Evolutionary conservation across 306 rosid genomes (phyloP).

Genomic region (Trichosanthes cucumerina): DNA sequence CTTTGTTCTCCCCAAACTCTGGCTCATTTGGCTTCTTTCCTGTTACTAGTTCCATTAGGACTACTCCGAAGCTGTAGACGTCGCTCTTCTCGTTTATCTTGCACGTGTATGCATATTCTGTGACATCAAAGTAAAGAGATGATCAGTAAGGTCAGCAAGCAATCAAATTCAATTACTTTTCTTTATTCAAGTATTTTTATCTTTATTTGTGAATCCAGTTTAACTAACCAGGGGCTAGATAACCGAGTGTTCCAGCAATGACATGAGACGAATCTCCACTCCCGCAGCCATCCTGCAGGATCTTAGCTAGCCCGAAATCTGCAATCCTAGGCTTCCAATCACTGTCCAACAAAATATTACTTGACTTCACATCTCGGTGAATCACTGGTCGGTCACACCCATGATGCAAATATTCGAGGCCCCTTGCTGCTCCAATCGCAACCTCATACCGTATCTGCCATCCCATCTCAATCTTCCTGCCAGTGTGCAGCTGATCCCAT

Average conservation of each 20-base stretch:
- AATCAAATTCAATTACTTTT: slow-evolving; percentile 13
- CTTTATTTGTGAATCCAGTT: background rate
- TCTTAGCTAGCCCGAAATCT: slow-evolving; percentile 86
- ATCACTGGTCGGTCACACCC: slow-evolving; percentile 66
- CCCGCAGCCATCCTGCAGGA: slow-evolving; percentile 36
- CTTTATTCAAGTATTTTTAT: background rate
- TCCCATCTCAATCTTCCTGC: slow-evolving; percentile 41
- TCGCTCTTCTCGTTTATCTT: slow-evolving; percentile 86
- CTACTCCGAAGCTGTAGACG: slow-evolving; percentile 86
- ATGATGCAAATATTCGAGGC: slow-evolving; percentile 82
- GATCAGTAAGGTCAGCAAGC: background rate
- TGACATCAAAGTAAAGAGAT: slow-evolving; percentile 15
- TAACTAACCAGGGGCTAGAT: slow-evolving; percentile 78
- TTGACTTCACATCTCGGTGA: slow-evolving; percentile 82
- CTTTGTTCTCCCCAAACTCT: slow-evolving; percentile 64
- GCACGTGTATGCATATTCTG: slow-evolving; percentile 74
- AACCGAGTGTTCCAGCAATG: slow-evolving; percentile 81
- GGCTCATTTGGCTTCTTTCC: slow-evolving; percentile 60
- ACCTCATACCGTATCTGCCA: slow-evolving; percentile 78
- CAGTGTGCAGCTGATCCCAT: slow-evolving; percentile 66
- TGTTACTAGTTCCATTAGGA: slow-evolving; percentile 72
- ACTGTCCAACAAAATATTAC: slow-evolving; percentile 71
- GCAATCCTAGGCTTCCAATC: slow-evolving; percentile 83
- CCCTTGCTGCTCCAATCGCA: slow-evolving; percentile 81
- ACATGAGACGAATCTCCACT: slow-evolving; percentile 51